These are phyloP conservation scores for Mortierella sp. DNA, from an alignment of 371 early-diverging fungal genomes.

Conservation along the genomic window DNA sequence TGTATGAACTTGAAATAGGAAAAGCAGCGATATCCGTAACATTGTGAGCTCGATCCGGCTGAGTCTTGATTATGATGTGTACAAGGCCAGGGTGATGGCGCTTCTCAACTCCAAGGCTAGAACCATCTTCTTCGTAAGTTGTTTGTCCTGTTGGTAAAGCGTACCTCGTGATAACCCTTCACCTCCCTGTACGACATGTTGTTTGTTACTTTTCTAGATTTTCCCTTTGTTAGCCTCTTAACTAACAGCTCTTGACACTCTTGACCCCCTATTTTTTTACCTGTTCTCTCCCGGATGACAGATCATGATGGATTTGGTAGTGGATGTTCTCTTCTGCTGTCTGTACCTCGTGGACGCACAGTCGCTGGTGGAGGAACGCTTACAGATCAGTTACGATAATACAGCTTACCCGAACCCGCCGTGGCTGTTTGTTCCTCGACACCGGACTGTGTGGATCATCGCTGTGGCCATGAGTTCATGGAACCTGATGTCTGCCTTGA, in stretches of 20 bases:
- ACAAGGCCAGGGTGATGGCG: conserved; percentile 36
- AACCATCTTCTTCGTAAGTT: conserved; percentile 48
- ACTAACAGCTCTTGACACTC: background rate
- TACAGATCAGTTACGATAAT: background rate
- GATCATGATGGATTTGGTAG: conserved; percentile 70
- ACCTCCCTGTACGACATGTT: background rate
- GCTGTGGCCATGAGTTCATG: conserved; percentile 47
- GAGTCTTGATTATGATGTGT: conserved; percentile 42
- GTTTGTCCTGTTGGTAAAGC: background rate
- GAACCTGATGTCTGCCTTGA: conserved; percentile 32
- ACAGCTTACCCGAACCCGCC: conserved; percentile 56
- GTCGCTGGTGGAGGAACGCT: conserved; percentile 60
- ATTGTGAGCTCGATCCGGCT: conserved; percentile 44
- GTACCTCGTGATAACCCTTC: background rate
- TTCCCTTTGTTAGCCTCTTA: background rate
- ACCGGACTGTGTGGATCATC: conserved; percentile 64
- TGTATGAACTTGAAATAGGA: conserved; percentile 14
- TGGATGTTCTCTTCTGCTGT: conserved; percentile 74
- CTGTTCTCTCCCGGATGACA: conserved; percentile 21
- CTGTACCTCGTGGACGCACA: conserved; percentile 79
- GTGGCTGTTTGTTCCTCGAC: conserved; percentile 75
- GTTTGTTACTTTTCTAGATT: background rate
- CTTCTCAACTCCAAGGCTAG: conserved; percentile 49
- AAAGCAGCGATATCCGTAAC: conserved; percentile 44
- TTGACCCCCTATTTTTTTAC: background rate